A percentile compares a stretch with the other conserved stretches of the same genome.
Evolutionary conservation across 768 basidiomycete genomes (phyloP).

Genomic region (Lenzites betulinus): DNA sequence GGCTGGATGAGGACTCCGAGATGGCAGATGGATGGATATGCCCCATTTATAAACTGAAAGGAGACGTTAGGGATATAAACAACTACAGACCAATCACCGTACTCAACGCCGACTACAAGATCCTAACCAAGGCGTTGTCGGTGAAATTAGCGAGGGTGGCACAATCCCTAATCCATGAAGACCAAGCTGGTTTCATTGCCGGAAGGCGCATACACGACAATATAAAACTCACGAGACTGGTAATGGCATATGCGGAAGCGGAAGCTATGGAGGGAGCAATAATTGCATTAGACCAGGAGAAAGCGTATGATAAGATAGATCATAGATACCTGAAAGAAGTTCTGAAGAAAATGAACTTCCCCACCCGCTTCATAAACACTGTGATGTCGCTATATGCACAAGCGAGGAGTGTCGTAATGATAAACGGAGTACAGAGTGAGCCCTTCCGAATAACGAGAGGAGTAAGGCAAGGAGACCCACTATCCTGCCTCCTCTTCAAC

Average conservation of each 20-base stretch:
- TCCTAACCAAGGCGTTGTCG: slow-evolving; percentile 29
- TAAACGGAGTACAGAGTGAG: slow-evolving; percentile 35
- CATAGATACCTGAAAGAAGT: slow-evolving; percentile 17
- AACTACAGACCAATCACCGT: too few species aligned
- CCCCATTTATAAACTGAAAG: too few species aligned
- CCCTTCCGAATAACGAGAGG: slow-evolving; percentile 34
- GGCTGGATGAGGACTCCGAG: neutral
- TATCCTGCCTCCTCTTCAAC: slow-evolving; percentile 36
- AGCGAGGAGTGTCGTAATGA: slow-evolving; percentile 33
- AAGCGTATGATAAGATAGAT: too few species aligned
- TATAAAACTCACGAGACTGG: slow-evolving; percentile 27
- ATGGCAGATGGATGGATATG: slow-evolving; percentile 38
- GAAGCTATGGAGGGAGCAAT: slow-evolving; percentile 11
- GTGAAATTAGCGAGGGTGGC: slow-evolving; percentile 19
- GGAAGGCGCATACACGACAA: slow-evolving; percentile 36
- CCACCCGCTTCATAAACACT: slow-evolving; percentile 23
- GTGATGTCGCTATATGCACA: slow-evolving; percentile 33
- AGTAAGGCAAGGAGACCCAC: slow-evolving; percentile 38
- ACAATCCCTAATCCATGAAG: slow-evolving; percentile 30
- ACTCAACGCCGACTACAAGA: too few species aligned
- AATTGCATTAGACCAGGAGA: too few species aligned
- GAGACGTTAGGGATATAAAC: too few species aligned
- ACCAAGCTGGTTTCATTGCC: slow-evolving; percentile 44
- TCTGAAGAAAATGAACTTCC: slow-evolving; percentile 4
- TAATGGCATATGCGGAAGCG: slow-evolving; percentile 15